Conservation (phyloP, 176 grass and related monocot genomes). For the Musa schizocarpa region DNA sequence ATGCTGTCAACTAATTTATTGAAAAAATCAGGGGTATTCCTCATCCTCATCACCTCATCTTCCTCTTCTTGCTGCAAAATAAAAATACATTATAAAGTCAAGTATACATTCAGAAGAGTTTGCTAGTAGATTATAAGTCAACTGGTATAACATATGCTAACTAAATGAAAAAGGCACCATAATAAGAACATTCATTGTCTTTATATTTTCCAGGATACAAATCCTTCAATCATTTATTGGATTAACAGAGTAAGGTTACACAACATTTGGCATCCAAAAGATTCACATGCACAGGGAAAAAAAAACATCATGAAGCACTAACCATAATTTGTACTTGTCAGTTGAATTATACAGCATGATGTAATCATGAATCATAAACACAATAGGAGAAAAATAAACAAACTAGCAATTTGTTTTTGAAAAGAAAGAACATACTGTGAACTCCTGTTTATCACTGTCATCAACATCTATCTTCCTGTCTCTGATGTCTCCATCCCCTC, state of each 20-base stretch:
- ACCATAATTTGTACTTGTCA: too few species aligned
- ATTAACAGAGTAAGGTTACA: too few species aligned
- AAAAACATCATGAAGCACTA: too few species aligned
- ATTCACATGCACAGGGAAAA: too few species aligned
- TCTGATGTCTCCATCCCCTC: constrained; percentile 68
- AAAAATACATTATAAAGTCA: constrained; percentile 4
- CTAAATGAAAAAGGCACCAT: too few species aligned
- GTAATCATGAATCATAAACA: background rate
- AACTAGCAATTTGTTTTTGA: background rate
- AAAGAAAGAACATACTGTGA: constrained; percentile 54
- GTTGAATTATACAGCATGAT: background rate
- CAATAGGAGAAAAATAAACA: background rate
- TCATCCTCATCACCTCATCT: constrained; percentile 78
- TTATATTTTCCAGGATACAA: too few species aligned
- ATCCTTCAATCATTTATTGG: too few species aligned
- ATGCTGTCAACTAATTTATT: constrained; percentile 98
- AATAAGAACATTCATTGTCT: too few species aligned
- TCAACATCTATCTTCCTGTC: constrained; percentile 64
- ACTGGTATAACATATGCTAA: background rate
- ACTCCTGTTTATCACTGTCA: constrained; percentile 62
- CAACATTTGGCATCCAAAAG: too few species aligned
- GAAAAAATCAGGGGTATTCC: constrained; percentile 88
- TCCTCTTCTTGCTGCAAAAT: constrained; percentile 77
- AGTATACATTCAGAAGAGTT: background rate
- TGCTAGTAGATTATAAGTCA: background rate